Base-by-base conservation (phyloP, 495 filamentous ascomycete species). In the Jackrogersella multiformis region DNA sequence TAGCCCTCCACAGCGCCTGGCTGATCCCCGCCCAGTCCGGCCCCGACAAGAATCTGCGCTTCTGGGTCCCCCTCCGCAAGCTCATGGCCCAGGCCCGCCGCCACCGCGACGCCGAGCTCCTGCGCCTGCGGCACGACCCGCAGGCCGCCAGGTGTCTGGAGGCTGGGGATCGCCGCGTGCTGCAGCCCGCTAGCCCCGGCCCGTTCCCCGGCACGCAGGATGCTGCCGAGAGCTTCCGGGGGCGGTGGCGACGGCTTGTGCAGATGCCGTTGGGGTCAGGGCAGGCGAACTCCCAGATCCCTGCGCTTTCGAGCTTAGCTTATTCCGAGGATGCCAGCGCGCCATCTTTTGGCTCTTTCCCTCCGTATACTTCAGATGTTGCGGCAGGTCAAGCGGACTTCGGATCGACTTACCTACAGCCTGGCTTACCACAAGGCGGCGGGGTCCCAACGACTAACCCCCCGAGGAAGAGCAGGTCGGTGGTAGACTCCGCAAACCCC, bases 41-140 rank as follows among this genome's bases (percentile, higher is more conserved):
- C 16, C 65, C 73, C n/a, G 70, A 79, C 36, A 82, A 2, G 48
- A 79, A 76, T 34, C 58, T 74, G 46, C 78, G 77, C 41, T 72
- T 86, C 15, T 87, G 85, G 84, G 71, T 84, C 45, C 84, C 86
- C 0, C 66, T 87, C n/a, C 75, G 77, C 15, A 84, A 80, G 58
- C 59, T 88, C 13, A 83, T 83, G 80, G 57, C 64, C 5, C 82
- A 83, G 65, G 84, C 83, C 7, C 76, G 74, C 30, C 74, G 71
- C 9, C 81, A 83, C 66, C 81, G 83, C 12, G 72, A 77, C 0
- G 68, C 60, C 7, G 83, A 84, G 55, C 23, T 85, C 2, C 51
- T 67, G 2, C 70, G 82, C 45, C 64, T 85, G 15, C 58, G 75
- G 12, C 18, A 8, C 6, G 68, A 84, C 66, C n/a, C 59, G 2